These are phyloP conservation scores for Penicillium sp. DNA, from an alignment of 2,329 filamentous ascomycete species.

Conservation along the genomic window DNA sequence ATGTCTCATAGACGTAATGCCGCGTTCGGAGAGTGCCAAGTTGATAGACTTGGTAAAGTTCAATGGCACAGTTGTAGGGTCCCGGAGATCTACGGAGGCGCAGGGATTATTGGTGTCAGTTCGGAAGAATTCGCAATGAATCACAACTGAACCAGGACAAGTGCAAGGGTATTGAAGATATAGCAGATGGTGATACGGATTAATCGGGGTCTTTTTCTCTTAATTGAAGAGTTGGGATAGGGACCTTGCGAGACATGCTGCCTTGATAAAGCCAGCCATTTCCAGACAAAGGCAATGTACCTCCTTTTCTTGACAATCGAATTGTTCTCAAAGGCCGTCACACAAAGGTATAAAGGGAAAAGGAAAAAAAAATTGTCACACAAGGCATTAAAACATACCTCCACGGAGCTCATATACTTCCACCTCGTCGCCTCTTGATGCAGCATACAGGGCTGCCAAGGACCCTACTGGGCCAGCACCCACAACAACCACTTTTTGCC, in stretches of 20 bases:
- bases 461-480: conserved; percentile 93
- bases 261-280: conserved; percentile 5
- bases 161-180: not conserved
- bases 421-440: conserved; percentile 80
- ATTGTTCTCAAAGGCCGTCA: not conserved
- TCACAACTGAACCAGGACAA: not conserved
- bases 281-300: not conserved
- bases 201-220: not conserved
- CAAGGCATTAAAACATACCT: conserved; percentile 57
- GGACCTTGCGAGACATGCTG: conserved; percentile 10
- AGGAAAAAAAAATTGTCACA: not conserved
- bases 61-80: conserved; percentile 75
- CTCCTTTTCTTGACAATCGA: not conserved
- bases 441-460: conserved; percentile 87
- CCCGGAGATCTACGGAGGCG: conserved; percentile 68
- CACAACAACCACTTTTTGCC: conserved; percentile 74
- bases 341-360: not conserved
- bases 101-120: conserved; percentile 13
- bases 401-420: conserved; percentile 90
- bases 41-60: conserved; percentile 99
- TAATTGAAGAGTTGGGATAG: not conserved
- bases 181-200: not conserved
- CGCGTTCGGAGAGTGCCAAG: conserved; percentile 86
- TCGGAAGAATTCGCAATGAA: conserved; percentile 15
- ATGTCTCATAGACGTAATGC: conserved; percentile 80